Conservation (phyloP, 257 asterid genomes). For the Ophiorrhiza pumila region DNA sequence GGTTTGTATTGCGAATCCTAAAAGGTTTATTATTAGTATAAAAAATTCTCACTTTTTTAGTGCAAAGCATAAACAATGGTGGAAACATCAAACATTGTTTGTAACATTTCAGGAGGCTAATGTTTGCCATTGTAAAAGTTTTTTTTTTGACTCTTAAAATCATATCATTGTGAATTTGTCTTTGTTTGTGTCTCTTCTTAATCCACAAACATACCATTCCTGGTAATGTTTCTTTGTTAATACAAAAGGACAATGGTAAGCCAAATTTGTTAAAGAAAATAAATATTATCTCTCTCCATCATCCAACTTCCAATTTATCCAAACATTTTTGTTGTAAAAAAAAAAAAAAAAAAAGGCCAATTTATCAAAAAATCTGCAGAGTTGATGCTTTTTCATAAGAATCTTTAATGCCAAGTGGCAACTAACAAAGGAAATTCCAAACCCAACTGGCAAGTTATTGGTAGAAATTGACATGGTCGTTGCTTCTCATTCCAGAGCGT, state of each 20-base stretch:
- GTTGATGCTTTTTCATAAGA: neutral
- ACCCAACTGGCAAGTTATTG: conserved; percentile 9
- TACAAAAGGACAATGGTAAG: too few relatives aligned
- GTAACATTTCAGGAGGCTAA: neutral
- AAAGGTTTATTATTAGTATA: neutral
- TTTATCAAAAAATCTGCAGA: conserved; percentile 4
- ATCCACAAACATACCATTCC: neutral
- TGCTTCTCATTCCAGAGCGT: neutral
- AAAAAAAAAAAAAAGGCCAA: neutral
- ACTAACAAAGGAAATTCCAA: neutral
- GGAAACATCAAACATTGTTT: too few relatives aligned
- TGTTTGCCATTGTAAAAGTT: too few relatives aligned
- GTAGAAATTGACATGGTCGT: neutral
- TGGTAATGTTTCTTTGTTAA: neutral
- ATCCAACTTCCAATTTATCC: too few relatives aligned
- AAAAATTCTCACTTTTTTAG: neutral
- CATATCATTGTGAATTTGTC: neutral
- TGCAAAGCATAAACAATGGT: conserved; percentile 1
- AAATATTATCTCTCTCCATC: too few relatives aligned
- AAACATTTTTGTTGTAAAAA: too few relatives aligned
- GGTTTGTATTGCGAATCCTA: conserved; percentile 4
- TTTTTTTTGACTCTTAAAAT: too few relatives aligned
- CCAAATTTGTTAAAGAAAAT: too few relatives aligned
- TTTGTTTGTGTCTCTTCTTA: neutral
- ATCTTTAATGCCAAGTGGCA: conserved; percentile 14